These are phyloP conservation scores for Heliophila coronopifolia DNA, from an alignment of 441 rosid species.

Conservation along the genomic window DNA sequence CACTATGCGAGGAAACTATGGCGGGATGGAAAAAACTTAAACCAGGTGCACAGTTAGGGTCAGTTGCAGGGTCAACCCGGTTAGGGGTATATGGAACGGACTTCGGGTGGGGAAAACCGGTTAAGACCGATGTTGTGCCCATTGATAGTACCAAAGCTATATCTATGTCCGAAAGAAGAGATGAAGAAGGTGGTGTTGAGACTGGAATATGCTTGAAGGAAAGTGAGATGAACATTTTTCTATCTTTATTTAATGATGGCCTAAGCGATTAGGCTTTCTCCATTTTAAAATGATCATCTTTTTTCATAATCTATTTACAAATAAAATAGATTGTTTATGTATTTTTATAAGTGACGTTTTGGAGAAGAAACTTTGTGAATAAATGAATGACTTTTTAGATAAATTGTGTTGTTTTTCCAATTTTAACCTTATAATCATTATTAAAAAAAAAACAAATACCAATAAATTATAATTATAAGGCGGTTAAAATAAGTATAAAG, in stretches of 20 bases:
- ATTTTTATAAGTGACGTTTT: too few species aligned
- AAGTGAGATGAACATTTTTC: conserved; percentile 23
- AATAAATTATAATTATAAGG: too few species aligned
- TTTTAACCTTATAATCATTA: too few species aligned
- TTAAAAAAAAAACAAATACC: too few species aligned
- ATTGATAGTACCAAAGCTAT: conserved; percentile 22
- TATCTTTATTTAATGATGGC: conserved; percentile 20
- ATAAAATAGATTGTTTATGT: too few species aligned
- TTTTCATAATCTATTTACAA: too few species aligned
- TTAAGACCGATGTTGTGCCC: conserved; percentile 25
- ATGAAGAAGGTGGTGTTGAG: conserved; percentile 35
- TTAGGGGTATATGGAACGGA: conserved; percentile 30
- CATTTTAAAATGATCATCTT: too few species aligned
- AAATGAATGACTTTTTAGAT: too few species aligned
- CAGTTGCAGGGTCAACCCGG: conserved; percentile 27
- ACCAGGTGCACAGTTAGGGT: neutral
- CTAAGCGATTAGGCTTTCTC: neutral
- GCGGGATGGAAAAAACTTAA: neutral
- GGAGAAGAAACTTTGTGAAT: too few species aligned
- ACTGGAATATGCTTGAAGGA: conserved; percentile 29
- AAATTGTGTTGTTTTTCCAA: too few species aligned
- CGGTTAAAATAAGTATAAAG: too few species aligned
- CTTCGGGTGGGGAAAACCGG: conserved; percentile 47
- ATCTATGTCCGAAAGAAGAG: conserved; percentile 29
- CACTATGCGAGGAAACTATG: neutral